Conservation (phyloP, 2,329 filamentous ascomycete genomes). For the Phialocephala sp. region DNA sequence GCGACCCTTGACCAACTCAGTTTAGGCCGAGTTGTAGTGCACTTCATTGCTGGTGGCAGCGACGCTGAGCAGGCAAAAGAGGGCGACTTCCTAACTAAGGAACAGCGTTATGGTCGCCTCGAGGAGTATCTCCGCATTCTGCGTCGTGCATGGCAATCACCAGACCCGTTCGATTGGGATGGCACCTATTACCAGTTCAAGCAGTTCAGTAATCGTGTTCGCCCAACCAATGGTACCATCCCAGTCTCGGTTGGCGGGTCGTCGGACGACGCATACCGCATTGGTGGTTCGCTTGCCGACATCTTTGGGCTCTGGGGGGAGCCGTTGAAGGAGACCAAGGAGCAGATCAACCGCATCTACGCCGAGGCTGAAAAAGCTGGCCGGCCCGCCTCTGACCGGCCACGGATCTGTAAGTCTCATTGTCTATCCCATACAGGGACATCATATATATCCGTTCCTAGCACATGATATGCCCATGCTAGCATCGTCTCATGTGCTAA, state of each 20-base stretch:
- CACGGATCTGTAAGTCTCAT: slow-evolving; percentile 53
- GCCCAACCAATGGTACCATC: slow-evolving; percentile 58
- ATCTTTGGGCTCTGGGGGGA: slow-evolving; percentile 71
- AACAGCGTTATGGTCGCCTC: slow-evolving; percentile 60
- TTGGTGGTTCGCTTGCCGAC: slow-evolving; percentile 62
- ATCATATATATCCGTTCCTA: too few species aligned
- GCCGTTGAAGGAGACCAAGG: slow-evolving; percentile 65
- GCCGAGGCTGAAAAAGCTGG: slow-evolving; percentile 63
- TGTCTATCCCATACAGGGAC: too few species aligned
- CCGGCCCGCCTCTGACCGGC: slow-evolving; percentile 50
- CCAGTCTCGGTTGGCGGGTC: slow-evolving; percentile 65
- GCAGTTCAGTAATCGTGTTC: slow-evolving; percentile 59
- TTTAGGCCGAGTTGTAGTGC: slow-evolving; percentile 62
- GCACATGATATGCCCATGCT: background rate
- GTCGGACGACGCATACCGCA: slow-evolving; percentile 62
- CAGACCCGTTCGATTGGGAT: slow-evolving; percentile 65
- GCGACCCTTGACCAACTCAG: slow-evolving; percentile 66
- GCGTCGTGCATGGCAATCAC: slow-evolving; percentile 60
- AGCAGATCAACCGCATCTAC: slow-evolving; percentile 66
- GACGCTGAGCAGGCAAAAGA: slow-evolving; percentile 65
- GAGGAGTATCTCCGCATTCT: slow-evolving; percentile 69
- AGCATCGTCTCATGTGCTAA: background rate
- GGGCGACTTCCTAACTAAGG: slow-evolving; percentile 63
- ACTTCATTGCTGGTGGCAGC: slow-evolving; percentile 67
- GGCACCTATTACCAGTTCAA: slow-evolving; percentile 65